Percentiles rank a stretch among this genome's conserved stretches.
These are phyloP conservation scores for Ciborinia camelliae DNA, from an alignment of 2,329 filamentous ascomycete species.

Conservation along the genomic window DNA sequence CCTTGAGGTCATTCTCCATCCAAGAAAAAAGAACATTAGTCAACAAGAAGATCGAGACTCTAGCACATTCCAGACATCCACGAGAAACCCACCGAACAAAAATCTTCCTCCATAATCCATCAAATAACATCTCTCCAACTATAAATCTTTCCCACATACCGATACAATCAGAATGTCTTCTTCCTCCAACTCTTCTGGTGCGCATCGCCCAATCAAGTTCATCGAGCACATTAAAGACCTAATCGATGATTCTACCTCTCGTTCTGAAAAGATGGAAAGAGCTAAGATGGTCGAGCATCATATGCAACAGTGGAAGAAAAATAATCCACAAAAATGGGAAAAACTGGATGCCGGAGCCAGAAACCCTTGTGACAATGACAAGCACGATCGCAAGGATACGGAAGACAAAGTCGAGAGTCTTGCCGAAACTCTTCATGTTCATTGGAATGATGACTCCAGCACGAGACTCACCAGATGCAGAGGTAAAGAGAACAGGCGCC, in stretches of 20 bases:
- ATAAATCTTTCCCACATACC: no score
- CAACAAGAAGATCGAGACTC: not conserved
- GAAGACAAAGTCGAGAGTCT: accelerated
- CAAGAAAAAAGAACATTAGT: not conserved
- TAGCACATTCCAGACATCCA: not conserved
- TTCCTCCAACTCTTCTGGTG: accelerated
- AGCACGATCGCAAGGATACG: not conserved
- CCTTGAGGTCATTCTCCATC: not conserved
- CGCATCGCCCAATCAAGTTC: not conserved
- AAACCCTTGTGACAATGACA: no score
- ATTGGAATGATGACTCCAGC: not conserved
- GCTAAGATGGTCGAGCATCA: not conserved
- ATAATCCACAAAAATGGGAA: no score
- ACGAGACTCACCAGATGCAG: accelerated
- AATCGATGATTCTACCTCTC: not conserved
- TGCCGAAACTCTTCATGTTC: not conserved
- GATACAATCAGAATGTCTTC: not conserved
- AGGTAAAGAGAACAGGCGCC: accelerated
- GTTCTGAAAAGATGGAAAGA: not conserved
- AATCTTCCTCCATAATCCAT: not conserved
- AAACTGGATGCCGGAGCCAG: no score
- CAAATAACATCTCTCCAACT: not conserved
- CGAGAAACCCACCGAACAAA: not conserved
- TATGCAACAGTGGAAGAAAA: not conserved
- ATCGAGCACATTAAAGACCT: not conserved